Evolutionary conservation across 805 yeast species (phyloP).

Genomic region (Myxozyma sirexii): DNA sequence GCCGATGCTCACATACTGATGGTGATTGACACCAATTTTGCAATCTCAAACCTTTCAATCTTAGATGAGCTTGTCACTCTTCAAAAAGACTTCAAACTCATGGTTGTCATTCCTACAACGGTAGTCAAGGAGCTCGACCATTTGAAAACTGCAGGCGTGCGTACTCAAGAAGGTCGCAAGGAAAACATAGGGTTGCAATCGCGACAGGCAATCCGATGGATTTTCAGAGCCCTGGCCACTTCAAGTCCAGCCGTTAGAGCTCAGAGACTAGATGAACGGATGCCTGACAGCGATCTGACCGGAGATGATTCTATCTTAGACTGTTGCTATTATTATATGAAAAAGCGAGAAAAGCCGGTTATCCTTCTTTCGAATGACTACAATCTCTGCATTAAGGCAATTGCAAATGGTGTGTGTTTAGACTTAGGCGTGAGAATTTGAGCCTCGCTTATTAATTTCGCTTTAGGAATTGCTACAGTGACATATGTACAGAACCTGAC

Average conservation of each 20-base stretch:
- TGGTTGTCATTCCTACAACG: conserved; percentile 67
- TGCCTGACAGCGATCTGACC: conserved; percentile 47
- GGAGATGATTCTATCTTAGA: conserved; percentile 87
- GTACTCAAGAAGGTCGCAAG: conserved; percentile 8
- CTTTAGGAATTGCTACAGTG: conserved; percentile 21
- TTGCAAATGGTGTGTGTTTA: conserved; percentile 46
- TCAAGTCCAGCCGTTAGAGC: conserved; percentile 57
- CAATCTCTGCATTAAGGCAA: conserved; percentile 77
- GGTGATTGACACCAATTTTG: conserved; percentile 82
- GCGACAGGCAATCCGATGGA: conserved; percentile 78
- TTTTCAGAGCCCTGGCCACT: conserved; percentile 61
- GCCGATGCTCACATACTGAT: conserved; percentile 19
- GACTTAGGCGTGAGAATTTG: conserved; percentile 43
- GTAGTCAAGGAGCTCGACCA: conserved; percentile 84
- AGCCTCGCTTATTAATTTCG: background rate
- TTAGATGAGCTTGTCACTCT: conserved; percentile 55
- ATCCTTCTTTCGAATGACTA: conserved; percentile 79
- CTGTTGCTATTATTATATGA: conserved; percentile 69
- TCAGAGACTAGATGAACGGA: conserved; percentile 57
- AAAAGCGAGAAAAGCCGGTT: conserved; percentile 45
- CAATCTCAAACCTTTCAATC: conserved; percentile 65
- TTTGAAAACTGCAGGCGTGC: conserved; percentile 54
- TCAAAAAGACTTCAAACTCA: conserved; percentile 49
- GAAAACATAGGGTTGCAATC: conserved; percentile 58
- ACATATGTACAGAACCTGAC: conserved; percentile 22